phyloP scores from a whole-genome alignment of 1,284 basidiomycete species.

The Ganoderma multipileum region DNA sequence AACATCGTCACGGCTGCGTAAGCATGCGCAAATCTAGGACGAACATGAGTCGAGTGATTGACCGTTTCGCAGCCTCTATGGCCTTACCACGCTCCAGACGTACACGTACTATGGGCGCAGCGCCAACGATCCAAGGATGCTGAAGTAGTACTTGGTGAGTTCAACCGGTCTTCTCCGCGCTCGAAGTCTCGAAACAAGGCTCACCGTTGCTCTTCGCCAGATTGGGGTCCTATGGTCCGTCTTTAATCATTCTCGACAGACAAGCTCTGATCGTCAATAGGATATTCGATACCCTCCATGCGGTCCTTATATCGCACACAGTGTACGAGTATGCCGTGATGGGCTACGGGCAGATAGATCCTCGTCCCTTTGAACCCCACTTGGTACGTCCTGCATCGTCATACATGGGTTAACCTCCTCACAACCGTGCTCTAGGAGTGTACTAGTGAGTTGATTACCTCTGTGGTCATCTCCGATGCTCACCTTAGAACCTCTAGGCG shows the following conservation, averaged over 20 bases:
- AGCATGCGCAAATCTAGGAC: background rate
- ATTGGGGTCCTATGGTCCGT: conserved; percentile 4
- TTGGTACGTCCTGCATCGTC: conserved; percentile 1
- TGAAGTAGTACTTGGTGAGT: conserved; percentile 25
- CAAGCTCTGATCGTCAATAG: background rate
- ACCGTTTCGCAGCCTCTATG: conserved; percentile 25
- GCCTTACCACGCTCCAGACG: conserved; percentile 30
- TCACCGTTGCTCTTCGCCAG: background rate
- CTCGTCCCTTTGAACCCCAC: background rate
- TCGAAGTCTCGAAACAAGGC: background rate
- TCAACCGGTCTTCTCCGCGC: background rate
- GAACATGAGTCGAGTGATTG: background rate
- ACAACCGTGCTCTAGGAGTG: background rate
- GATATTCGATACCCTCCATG: conserved; percentile 21
- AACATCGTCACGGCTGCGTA: conserved; percentile 12
- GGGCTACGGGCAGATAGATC: conserved; percentile 6
- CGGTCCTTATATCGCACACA: conserved; percentile 16
- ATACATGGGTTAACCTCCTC: background rate
- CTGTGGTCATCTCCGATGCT: background rate
- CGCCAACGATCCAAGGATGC: conserved; percentile 11
- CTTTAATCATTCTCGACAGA: background rate
- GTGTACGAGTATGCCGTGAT: conserved; percentile 21
- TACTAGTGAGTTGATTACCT: background rate
- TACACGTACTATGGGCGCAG: conserved; percentile 28
- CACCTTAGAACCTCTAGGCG: background rate